Evolutionary conservation across 2,329 filamentous ascomycete genomes (phyloP), one percentile per base, ranked within the genome.

Genomic region (Fusarium succisae): DNA sequence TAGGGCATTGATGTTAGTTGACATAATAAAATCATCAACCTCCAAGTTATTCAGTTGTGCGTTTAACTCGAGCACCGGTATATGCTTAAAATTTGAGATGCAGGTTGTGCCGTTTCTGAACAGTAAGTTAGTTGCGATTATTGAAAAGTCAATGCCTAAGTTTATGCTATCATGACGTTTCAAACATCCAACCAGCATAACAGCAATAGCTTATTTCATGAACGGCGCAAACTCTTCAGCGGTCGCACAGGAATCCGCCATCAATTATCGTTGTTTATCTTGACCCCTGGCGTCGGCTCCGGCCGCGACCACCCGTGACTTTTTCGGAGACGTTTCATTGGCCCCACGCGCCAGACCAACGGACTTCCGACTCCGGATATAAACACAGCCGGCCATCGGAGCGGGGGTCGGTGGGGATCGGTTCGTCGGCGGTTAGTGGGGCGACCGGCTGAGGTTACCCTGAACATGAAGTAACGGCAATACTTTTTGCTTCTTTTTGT

Each of bases 341-440:
- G 69, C 65, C 59, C 66, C 65, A 54, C 50, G 32, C 20, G 15
- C 26, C 15, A 60, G 43, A 35, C 7, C 18, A 35, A 54, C 58
- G 63, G 69, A 60, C 58, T 48, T 73, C 70, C 70, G 65, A 55
- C 70, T 54, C 70, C 72, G 62, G 63, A 17, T 37, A 51, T 50
- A 44, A 55, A 32, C 22, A 20, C 12, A 56, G 54, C 75, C 75
- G 75, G 75, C 70, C 65, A 69, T 77, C 75, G 75, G 75, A 73
- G 75, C 62, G 75, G 66, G 69, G 60, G 18, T 50, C 39, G 13
- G 30, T 30, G 45, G 44, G 9, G 44, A 30, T 53, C 65, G 56
- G 66, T 24, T 63, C 50, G 32, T 69, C 66, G 66, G 66, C 13
- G 64, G n/a, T 50, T 5, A 28, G 66, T 69, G 56, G 63, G 57